Base-by-base conservation (phyloP, 257 asterid species). In the Cordia subcordata region DNA sequence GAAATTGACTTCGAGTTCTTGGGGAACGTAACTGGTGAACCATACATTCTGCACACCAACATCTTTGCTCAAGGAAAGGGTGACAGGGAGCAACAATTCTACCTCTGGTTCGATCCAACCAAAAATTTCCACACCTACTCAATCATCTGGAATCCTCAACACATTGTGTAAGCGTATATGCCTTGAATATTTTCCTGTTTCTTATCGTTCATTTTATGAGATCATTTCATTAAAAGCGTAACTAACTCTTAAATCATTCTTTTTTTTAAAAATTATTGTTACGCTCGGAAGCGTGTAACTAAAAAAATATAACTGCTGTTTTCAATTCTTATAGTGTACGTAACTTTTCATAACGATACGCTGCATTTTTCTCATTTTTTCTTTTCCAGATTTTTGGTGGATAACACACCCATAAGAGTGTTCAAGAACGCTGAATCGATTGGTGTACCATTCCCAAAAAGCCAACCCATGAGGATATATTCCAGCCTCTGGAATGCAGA, bases 401-500 rank as follows among this genome's bases (percentile, higher is more conserved):
- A 89, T 74, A 82, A 81, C 69, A 86, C 89, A 39, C 96, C 96
- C 0, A 89, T 89, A 51, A 82, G 96, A 71, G 76, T 75, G 19
- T 89, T 82, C 87, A 77, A 62, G 37, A 89, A 89, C 55, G 80
- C 81, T 4, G 96, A 89, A 56, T 75, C 85, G 6, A 10, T 70
- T n/a, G 95, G 95, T 8, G 86, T 86, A 0, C 83, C 94, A 9
- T 86, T 73, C 74, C 96, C 94, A 0, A 86, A 79, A 71, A 80
- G 62, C 37, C 96, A 89, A 63, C 87, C 96, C 0, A 89, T 86
- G 96, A 86, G 80, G 64, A 79, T 89, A 58, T 89, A 89, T 79
- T 89, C 94, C 0, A 89, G 97, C 68, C 86, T 89, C 0, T 89
- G 95, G 95, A 84, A 89, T 59, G 96, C 95, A 0, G 95, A 89